phyloP scores from a whole-genome alignment of 345 rosid genomes.

The Lepidium aucheri region DNA sequence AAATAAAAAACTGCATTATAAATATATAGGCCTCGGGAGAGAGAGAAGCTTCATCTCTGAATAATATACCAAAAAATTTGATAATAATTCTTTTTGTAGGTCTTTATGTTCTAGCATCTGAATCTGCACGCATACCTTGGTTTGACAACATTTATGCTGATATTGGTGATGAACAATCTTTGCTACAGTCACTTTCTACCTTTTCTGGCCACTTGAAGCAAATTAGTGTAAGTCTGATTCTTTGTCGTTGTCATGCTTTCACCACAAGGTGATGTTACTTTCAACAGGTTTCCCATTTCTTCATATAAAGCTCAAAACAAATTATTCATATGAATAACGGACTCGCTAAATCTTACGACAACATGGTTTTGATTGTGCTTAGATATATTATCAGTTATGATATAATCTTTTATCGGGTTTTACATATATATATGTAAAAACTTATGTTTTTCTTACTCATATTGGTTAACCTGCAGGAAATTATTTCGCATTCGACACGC shows the following conservation, averaged over 20 bases:
- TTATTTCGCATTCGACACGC: conserved; percentile 61
- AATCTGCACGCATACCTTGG: conserved; percentile 86
- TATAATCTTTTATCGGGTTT: background rate
- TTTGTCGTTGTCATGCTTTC: conserved; percentile 4
- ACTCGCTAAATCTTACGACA: background rate
- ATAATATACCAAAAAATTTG: background rate
- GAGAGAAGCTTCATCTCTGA: background rate
- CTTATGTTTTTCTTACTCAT: background rate
- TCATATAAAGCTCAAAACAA: background rate
- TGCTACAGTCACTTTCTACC: conserved; percentile 86
- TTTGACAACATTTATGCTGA: conserved; percentile 89
- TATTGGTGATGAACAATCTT: conserved; percentile 92
- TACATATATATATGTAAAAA: background rate
- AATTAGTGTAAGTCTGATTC: conserved; percentile 55
- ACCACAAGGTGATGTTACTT: background rate
- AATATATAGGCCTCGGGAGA: background rate
- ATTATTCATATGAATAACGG: background rate
- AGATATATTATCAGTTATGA: background rate
- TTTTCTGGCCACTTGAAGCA: conserved; percentile 93
- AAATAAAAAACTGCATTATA: background rate
- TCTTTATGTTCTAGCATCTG: conserved; percentile 73
- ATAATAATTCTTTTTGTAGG: conserved; percentile 37
- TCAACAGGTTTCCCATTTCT: background rate
- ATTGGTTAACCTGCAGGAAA: conserved; percentile 49
- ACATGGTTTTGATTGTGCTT: background rate